Conservation (phyloP, 1,139 yeast species). For the Ogataea hybrid region DNA sequence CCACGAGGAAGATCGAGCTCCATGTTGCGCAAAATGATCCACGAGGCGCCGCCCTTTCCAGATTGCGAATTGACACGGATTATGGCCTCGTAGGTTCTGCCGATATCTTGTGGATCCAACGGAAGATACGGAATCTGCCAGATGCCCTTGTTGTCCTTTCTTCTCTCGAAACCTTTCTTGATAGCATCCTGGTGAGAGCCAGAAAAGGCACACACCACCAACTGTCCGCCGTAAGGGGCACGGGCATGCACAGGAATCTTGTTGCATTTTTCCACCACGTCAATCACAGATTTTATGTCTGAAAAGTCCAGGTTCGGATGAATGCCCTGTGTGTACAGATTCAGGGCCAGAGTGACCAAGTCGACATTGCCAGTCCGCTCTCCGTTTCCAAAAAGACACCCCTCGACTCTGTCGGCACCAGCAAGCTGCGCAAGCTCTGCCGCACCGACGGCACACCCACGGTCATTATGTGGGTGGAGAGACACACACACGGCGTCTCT, state of each 20-base stretch:
- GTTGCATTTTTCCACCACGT: slow-evolving; percentile 89
- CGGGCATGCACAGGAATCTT: slow-evolving; percentile 91
- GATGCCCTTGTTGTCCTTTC: slow-evolving; percentile 37
- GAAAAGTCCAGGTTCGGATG: slow-evolving; percentile 85
- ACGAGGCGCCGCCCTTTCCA: slow-evolving; percentile 98
- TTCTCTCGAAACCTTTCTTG: slow-evolving; percentile 80
- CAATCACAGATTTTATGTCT: slow-evolving; percentile 76
- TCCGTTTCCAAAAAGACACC: slow-evolving; percentile 96
- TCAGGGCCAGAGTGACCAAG: slow-evolving; percentile 86
- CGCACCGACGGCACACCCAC: slow-evolving; percentile 98
- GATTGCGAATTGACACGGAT: slow-evolving; percentile 97
- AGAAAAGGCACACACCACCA: slow-evolving; percentile 94
- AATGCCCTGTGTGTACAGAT: slow-evolving; percentile 92
- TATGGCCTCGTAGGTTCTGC: slow-evolving; percentile 96
- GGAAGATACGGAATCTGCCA: slow-evolving; percentile 97
- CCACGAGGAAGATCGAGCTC: slow-evolving; percentile 93
- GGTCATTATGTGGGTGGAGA: slow-evolving; percentile 92
- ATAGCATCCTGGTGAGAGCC: slow-evolving; percentile 99
- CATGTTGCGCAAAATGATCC: slow-evolving; percentile 86
- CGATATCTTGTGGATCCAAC: slow-evolving; percentile 93
- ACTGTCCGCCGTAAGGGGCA: slow-evolving; percentile 96
- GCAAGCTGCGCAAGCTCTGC: slow-evolving; percentile 92
- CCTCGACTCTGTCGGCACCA: slow-evolving; percentile 98
- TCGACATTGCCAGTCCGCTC: slow-evolving; percentile 99
- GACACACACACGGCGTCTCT: slow-evolving; percentile 88